Percentiles rank a stretch among this genome's conserved stretches.
Conservation (phyloP, 1,139 yeast genomes). For the Trichomonascaceae sp. region DNA sequence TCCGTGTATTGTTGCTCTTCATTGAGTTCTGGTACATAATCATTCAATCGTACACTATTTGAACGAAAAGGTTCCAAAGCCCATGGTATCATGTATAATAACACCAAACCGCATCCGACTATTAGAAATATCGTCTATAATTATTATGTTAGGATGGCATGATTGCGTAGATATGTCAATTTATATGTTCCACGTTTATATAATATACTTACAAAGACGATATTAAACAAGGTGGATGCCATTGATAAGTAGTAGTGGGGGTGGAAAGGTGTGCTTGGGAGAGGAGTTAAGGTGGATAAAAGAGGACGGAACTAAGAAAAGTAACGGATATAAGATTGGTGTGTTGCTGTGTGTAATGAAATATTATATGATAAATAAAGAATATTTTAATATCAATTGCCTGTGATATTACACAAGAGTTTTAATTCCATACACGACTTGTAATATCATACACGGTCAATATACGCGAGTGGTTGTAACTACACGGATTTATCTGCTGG, state of each 20-base stretch:
- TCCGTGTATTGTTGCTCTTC: not conserved
- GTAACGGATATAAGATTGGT: too few species aligned
- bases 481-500: too few species aligned
- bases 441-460: too few species aligned
- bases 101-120: not conserved
- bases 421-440: too few species aligned
- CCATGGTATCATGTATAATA: constrained; percentile 3
- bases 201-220: constrained; percentile 12
- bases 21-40: not conserved
- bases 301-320: not conserved
- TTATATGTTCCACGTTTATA: too few species aligned
- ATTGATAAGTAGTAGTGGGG: not conserved
- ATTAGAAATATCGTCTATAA: constrained; percentile 5
- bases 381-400: too few species aligned
- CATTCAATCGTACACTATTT: constrained; percentile 1
- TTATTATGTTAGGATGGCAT: not conserved
- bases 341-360: too few species aligned
- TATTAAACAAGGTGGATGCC: constrained; percentile 8
- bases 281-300: not conserved
- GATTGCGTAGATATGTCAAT: not conserved
- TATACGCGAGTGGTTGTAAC: too few species aligned
- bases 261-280: not conserved
- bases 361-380: too few species aligned
- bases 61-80: constrained; percentile 9
- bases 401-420: too few species aligned